A percentile compares a stretch with the other conserved stretches of the same genome.
Evolutionary conservation across 768 basidiomycete genomes (phyloP).

Genomic region (Solioccasus polychromus): DNA sequence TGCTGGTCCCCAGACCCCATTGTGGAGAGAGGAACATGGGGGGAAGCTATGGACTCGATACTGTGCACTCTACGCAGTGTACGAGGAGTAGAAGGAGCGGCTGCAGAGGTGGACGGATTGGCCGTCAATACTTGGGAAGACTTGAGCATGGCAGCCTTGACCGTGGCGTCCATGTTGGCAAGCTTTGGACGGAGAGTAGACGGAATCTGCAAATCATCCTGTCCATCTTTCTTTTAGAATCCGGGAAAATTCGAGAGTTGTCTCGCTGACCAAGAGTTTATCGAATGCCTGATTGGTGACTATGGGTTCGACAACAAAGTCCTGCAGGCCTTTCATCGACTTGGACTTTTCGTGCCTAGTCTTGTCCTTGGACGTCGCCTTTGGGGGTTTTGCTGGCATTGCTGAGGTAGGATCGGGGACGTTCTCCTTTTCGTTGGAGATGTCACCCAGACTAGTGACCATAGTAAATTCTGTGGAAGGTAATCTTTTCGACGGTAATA

Average conservation of each 20-base stretch:
- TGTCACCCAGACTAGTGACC: constrained; percentile 52
- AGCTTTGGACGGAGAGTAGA: constrained; percentile 74
- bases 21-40: constrained; percentile 38
- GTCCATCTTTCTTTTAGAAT: constrained; percentile 5
- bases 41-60: constrained; percentile 65
- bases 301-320: constrained; percentile 31
- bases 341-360: constrained; percentile 42
- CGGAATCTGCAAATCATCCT: constrained; percentile 93
- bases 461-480: constrained; percentile 72
- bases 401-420: constrained; percentile 41
- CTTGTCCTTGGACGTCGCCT: constrained; percentile 20
- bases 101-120: constrained; percentile 32
- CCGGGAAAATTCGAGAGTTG: too few species aligned
- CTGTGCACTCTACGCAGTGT: constrained; percentile 69
- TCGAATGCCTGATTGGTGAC: constrained; percentile 74
- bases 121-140: constrained; percentile 67
- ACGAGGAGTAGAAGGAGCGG: constrained; percentile 45
- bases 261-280: constrained; percentile 63
- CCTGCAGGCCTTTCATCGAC: constrained; percentile 43
- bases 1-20: constrained; percentile 35
- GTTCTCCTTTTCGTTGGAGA: constrained; percentile 66
- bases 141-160: constrained; percentile 91
- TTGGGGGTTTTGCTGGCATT: constrained; percentile 29
- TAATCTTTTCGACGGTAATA: constrained; percentile 66
- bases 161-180: constrained; percentile 73